Evolutionary conservation across 2,329 filamentous ascomycete species (phyloP).

Genomic region (Phoma sp.): DNA sequence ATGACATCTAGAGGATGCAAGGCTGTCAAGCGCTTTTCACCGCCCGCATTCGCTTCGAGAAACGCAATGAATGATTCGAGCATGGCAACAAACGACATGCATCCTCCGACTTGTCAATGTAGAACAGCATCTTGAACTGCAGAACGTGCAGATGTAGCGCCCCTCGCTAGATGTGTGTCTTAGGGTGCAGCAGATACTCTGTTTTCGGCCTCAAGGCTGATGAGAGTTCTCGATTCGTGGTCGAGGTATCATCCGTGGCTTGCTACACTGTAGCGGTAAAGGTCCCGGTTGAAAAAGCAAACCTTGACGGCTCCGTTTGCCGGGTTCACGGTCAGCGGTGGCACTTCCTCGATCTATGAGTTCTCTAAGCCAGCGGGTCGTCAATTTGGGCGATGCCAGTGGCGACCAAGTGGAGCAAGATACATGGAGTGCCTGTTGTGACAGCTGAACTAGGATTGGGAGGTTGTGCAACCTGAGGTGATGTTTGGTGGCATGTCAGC

Average conservation of each 20-base stretch:
- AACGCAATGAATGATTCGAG: conserved; percentile 23
- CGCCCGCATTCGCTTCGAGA: conserved; percentile 24
- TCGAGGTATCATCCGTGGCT: conserved; percentile 33
- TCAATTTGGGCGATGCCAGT: conserved; percentile 22
- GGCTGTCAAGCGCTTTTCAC: conserved; percentile 23
- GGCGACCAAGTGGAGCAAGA: conserved; percentile 15
- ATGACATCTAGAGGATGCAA: conserved; percentile 22
- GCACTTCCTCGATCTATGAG: conserved; percentile 27
- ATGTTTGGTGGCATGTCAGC: conserved; percentile 2
- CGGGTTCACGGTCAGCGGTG: conserved; percentile 31
- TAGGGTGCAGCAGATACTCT: conserved; percentile 12
- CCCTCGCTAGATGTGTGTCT: conserved; percentile 13
- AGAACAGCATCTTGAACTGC: conserved; percentile 28
- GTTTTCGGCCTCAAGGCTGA: conserved; percentile 21
- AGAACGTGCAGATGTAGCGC: conserved; percentile 33
- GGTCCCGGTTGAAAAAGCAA: conserved; percentile 21
- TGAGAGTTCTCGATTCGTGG: conserved; percentile 25
- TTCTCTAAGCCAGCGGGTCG: conserved; percentile 20
- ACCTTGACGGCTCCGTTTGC: conserved; percentile 25
- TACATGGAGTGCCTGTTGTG: conserved; percentile 4
- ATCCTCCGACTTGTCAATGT: conserved; percentile 22
- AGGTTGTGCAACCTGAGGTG: conserved; percentile 8
- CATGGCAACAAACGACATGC: conserved; percentile 19
- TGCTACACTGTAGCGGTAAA: conserved; percentile 6
- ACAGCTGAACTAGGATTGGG: not conserved